A percentile compares a stretch with the other conserved stretches of the same genome.
Conservation (phyloP, 345 rosid species). For the Linum trigynum region DNA sequence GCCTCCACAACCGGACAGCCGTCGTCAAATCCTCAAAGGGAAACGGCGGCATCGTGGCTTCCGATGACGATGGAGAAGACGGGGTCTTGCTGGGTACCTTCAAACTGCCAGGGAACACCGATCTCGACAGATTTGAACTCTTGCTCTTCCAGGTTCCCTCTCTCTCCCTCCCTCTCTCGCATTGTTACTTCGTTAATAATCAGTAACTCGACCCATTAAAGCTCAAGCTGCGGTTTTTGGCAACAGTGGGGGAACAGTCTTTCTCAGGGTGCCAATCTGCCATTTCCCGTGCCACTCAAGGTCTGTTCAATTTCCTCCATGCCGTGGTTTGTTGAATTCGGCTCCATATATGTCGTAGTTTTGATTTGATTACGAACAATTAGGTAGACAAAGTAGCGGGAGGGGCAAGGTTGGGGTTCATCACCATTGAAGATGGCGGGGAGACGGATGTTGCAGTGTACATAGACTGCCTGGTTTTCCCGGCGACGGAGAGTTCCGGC, state of each 20-base stretch:
- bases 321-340: not conserved
- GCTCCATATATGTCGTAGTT: not conserved
- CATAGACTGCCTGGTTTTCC: slow-evolving; percentile 71
- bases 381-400: slow-evolving; percentile 74
- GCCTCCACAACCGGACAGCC: not conserved
- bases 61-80: slow-evolving; percentile 35
- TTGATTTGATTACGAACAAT: not conserved
- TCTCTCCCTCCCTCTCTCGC: not conserved
- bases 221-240: not conserved
- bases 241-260: slow-evolving; percentile 91
- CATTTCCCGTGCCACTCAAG: slow-evolving; percentile 76
- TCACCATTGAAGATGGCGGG: slow-evolving; percentile 64
- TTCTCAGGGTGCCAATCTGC: slow-evolving; percentile 84
- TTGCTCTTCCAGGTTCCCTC: slow-evolving; percentile 58
- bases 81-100: slow-evolving; percentile 79
- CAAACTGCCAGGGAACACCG: slow-evolving; percentile 62
- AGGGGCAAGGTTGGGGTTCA: slow-evolving; percentile 83
- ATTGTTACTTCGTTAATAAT: not conserved
- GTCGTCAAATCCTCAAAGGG: slow-evolving; percentile 27
- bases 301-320: slow-evolving; percentile 22
- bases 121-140: slow-evolving; percentile 50
- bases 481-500: slow-evolving; percentile 34
- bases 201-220: not conserved
- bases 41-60: slow-evolving; percentile 23
- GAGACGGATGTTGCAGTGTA: slow-evolving; percentile 70